Evolutionary conservation across 192 early-diverging fungal species (phyloP), one percentile per base, ranked within the genome.

Genomic region (Rhizoclosmatium globosum): DNA sequence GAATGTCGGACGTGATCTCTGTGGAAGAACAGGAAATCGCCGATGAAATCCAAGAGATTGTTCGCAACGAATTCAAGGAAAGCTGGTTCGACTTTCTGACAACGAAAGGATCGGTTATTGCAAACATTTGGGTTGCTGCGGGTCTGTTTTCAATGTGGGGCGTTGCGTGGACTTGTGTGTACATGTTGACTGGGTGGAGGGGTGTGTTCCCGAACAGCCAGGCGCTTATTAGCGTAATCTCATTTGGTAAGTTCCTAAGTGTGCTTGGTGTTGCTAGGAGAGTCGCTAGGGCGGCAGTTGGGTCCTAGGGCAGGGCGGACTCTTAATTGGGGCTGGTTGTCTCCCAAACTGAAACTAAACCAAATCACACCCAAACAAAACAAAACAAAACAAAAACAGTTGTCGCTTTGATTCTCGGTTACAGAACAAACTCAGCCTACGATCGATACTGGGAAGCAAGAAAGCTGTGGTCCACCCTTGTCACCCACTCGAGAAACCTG

Each of bases 371-470:
- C 21, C 31, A 31, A 31, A 31, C 31, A 31, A 31, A 31, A 31
- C 31, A n/a, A n/a, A n/a, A n/a, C n/a, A n/a, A 56, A 56, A 9
- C 60, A 62, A 39, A 17, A 39, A 60, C 56, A 78, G 85, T 86
- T 21, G 73, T 83, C 17, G 81, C 80, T 70, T 77, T 95, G 79
- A 85, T 96, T 23, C 84, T 96, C 47, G 94, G 91, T 64, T 96
- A 95, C 83, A 88, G 94, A 77, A 94, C 92, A 75, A 95, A 94
- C 85, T 91, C 92, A 13, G 91, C 92, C 48, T 88, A 89, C 77
- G 82, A 89, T 64, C 66, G 87, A 43, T 89, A 91, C 86, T 96
- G 91, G 91, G 97, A 97, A 84, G 97, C 93, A 17, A 89, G 96
- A 62, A 89, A 92, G 77, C 74, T 93, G 46, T 98, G 95, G 95